phyloP scores from a whole-genome alignment of 495 filamentous ascomycete genomes.

The Emericellopsis terricola region DNA sequence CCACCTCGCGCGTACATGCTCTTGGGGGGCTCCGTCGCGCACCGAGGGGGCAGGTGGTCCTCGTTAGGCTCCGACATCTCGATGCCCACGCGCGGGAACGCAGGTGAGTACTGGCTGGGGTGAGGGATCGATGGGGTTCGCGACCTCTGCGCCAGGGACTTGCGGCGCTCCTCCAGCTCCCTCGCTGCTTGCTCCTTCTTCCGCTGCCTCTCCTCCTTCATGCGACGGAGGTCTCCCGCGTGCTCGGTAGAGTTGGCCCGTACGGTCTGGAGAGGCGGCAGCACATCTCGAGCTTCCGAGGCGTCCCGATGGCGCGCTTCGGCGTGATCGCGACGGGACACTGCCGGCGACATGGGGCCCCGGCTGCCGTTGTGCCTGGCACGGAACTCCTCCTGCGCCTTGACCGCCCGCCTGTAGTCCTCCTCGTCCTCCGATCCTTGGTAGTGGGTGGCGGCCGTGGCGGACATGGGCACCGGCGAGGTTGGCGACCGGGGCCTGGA shows the following conservation, averaged over 20 bases:
- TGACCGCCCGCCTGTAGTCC: conserved; percentile 39
- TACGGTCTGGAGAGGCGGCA: conserved; percentile 2
- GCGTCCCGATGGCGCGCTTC: conserved; percentile 25
- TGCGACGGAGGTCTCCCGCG: conserved; percentile 20
- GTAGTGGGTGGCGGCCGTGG: conserved; percentile 18
- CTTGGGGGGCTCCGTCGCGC: conserved; percentile 8
- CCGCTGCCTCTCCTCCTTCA: conserved; percentile 32
- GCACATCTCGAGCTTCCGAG: conserved; percentile 4
- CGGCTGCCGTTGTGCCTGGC: conserved; percentile 40
- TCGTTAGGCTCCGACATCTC: conserved; percentile 26
- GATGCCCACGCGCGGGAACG: conserved; percentile 10
- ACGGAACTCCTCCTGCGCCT: conserved; percentile 43
- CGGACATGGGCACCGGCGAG: conserved; percentile 54
- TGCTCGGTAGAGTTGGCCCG: conserved; percentile 15
- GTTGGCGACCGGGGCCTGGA: conserved; percentile 59
- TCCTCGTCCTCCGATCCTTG: conserved; percentile 35
- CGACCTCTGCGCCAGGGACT: conserved; percentile 63
- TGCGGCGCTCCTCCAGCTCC: conserved; percentile 71
- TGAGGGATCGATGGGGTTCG: conserved; percentile 65
- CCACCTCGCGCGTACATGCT: conserved; percentile 29
- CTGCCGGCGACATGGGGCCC: conserved; percentile 25
- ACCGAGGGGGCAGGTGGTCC: conserved; percentile 14
- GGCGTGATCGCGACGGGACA: conserved; percentile 31
- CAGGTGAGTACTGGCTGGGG: conserved; percentile 42
- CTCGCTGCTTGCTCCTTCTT: conserved; percentile 67